Base-by-base conservation (phyloP, 2,329 filamentous ascomycete species). In the Xylariaceae sp. region DNA sequence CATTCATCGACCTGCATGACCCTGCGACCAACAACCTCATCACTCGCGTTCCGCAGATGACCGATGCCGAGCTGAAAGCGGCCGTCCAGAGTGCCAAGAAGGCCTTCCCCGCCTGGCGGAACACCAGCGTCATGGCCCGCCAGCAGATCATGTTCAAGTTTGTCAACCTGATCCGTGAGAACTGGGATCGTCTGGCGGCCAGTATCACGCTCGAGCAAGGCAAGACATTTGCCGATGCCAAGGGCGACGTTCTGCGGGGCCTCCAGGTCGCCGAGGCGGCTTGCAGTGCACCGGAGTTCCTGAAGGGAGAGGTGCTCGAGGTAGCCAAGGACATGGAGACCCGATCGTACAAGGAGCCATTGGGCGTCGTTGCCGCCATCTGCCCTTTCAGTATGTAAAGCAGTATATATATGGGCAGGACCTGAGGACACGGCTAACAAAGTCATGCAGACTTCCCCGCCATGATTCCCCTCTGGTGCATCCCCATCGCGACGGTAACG, bases 401-500 rank as follows among this genome's bases (percentile, higher is more conserved):
- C 13, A 21, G 46, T 53, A 3, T 17, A 11, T 15, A 16, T 26
- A 7, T 9, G 9, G 15, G 16, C 4, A 1, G 3, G 3, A 21
- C 26, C 21, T 13, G 13, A 13, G 13, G 8, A 16, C 13, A 14
- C 26, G 3, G 21, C 37, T 50, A 31, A 50, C 34, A 16, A n/a
- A 24, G 7, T 27, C 13, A 1, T n/a, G 36, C 44, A 86, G 82
- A 92, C 71, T 92, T 92, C 67, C 86, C 86, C 30, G 86, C 86
- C 53, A 94, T 94, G 86, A 92, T 94, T 61, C 87, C 86, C 3
- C 73, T 94, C n/a, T 94, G 86, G 86, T 88, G 78, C 45, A 88
- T 94, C 46, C 87, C 86, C 27, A 85, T 92, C 53, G 86, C 86
- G 32, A 86, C 85, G 30, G 77, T 89, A 18, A 88, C 84, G 13